Evolutionary conservation across 306 rosid species (phyloP).

Genomic region (Gillenia trifoliata): DNA sequence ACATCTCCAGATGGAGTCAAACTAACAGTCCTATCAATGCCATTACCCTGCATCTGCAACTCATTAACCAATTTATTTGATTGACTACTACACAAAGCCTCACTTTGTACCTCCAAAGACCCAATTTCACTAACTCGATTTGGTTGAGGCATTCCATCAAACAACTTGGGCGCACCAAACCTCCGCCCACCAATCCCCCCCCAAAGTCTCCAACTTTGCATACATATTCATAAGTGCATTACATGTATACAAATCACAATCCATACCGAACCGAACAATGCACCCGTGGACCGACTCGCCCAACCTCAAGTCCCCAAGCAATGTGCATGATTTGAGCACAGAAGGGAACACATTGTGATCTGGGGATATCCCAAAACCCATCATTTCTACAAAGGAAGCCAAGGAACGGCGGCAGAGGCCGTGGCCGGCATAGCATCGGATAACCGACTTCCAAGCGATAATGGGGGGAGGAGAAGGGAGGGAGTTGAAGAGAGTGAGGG

Average conservation of each 20-base stretch:
- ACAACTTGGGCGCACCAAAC: constrained; percentile 20
- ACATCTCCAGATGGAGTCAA: not conserved
- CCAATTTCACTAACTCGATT: not conserved
- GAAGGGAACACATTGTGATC: constrained; percentile 65
- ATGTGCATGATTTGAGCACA: constrained; percentile 58
- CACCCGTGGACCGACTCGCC: constrained; percentile 62
- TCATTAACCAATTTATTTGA: not conserved
- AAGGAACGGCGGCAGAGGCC: constrained; percentile 42
- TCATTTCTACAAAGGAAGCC: constrained; percentile 48
- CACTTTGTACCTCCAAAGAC: constrained; percentile 2
- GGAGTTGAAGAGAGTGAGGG: constrained; percentile 43
- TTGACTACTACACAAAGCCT: constrained; percentile 7
- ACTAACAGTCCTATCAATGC: not conserved
- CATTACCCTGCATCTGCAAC: not conserved
- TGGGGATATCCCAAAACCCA: constrained; percentile 33
- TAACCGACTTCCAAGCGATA: constrained; percentile 55
- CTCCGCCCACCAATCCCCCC: constrained; percentile 8
- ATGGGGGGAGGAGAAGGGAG: constrained; percentile 44
- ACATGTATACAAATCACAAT: constrained; percentile 58
- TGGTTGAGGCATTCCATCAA: constrained; percentile 31
- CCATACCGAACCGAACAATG: constrained; percentile 45
- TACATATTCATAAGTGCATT: constrained; percentile 80
- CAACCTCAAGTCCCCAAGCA: constrained; percentile 39
- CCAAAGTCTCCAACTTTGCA: constrained; percentile 34
- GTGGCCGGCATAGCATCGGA: constrained; percentile 62